Evolutionary conservation across 495 filamentous ascomycete genomes (phyloP).

Genomic region (Penicillium cinerascens): DNA sequence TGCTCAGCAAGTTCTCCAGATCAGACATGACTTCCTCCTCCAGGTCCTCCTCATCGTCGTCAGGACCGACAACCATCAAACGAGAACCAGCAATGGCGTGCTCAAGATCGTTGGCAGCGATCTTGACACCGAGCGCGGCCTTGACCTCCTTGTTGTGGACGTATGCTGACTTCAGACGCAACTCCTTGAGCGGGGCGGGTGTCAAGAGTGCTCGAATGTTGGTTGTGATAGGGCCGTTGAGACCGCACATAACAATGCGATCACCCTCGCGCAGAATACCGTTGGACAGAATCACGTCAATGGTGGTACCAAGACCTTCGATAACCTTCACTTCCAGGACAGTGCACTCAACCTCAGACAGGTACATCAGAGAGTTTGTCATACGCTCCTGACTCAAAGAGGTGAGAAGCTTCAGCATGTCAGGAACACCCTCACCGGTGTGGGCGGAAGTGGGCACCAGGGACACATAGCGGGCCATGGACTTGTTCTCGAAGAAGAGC

Average conservation of each 20-base stretch:
- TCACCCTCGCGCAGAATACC: conserved; percentile 94
- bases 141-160: conserved; percentile 99
- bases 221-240: conserved; percentile 88
- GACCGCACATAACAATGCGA: conserved; percentile 89
- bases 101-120: conserved; percentile 93
- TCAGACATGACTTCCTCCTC: conserved; percentile 96
- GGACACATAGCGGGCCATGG: conserved; percentile 87
- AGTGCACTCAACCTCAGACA: conserved; percentile 95
- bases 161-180: conserved; percentile 90
- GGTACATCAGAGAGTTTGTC: conserved; percentile 96
- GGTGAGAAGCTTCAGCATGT: conserved; percentile 95
- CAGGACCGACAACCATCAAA: conserved; percentile 85
- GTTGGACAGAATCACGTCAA: conserved; percentile 96
- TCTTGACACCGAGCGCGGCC: conserved; percentile 97
- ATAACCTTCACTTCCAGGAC: conserved; percentile 99
- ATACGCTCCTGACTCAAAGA: conserved; percentile 94
- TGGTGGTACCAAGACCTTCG: conserved; percentile 97
- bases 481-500: conserved; percentile 96
- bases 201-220: conserved; percentile 97
- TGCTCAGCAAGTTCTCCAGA: conserved; percentile 83
- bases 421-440: conserved; percentile 97
- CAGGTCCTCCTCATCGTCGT: conserved; percentile 94
- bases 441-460: conserved; percentile 95
- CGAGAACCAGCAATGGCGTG: conserved; percentile 96
- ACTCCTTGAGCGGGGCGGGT: conserved; percentile 88